Evolutionary conservation across 1,139 yeast species (phyloP).

Genomic region (Diutina scorzettiae): DNA sequence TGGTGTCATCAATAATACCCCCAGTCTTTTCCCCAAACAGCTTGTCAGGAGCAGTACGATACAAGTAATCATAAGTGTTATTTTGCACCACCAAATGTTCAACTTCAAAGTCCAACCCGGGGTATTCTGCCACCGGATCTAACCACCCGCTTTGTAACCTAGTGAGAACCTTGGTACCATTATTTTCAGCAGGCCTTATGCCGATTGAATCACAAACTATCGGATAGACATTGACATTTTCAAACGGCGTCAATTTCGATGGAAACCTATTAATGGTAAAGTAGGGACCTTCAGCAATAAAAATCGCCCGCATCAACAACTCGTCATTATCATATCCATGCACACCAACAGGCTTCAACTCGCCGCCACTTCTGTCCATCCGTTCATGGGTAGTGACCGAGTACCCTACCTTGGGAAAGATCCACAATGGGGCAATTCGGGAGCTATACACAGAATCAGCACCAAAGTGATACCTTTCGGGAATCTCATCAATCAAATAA

Average conservation of each 20-base stretch:
- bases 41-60: conserved; percentile 16
- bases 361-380: conserved; percentile 32
- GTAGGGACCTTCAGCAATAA: conserved; percentile 73
- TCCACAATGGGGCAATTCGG: conserved; percentile 77
- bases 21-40: not conserved
- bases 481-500: conserved; percentile 46
- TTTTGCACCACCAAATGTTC: conserved; percentile 31
- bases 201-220: conserved; percentile 60
- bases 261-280: conserved; percentile 22
- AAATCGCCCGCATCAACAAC: conserved; percentile 71
- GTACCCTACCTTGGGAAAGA: conserved; percentile 75
- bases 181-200: conserved; percentile 44
- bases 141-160: conserved; percentile 39
- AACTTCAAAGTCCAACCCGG: conserved; percentile 41
- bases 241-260: conserved; percentile 45
- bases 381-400: conserved; percentile 53
- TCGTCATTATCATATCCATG: conserved; percentile 79
- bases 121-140: conserved; percentile 38
- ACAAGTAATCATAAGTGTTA: conserved; percentile 43
- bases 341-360: conserved; percentile 59
- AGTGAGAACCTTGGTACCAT: conserved; percentile 32
- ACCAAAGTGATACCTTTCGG: conserved; percentile 57
- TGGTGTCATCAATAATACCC: not conserved
- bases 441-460: conserved; percentile 33
- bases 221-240: conserved; percentile 62